phyloP scores from a whole-genome alignment of 805 yeast species.

The Cyberlindnera americana region DNA sequence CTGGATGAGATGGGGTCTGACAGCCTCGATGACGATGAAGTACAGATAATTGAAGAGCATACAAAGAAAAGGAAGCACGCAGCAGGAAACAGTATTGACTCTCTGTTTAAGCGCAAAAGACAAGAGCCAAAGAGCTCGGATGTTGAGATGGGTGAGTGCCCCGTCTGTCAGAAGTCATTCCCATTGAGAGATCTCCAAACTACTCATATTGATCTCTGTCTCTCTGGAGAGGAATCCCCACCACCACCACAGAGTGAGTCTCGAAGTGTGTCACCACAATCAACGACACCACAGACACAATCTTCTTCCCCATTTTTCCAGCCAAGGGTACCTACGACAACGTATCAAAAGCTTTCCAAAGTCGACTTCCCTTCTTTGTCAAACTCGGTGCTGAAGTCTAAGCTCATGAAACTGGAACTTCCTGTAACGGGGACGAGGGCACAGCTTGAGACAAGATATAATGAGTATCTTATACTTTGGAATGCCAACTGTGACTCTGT shows the following conservation, averaged over 20 bases:
- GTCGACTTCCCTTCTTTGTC: constrained; percentile 60
- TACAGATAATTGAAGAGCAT: constrained; percentile 28
- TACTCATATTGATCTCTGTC: constrained; percentile 57
- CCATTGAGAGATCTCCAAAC: constrained; percentile 49
- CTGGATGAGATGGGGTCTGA: constrained; percentile 18
- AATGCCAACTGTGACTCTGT: constrained; percentile 78
- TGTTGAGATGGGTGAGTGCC: constrained; percentile 49
- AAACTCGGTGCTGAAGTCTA: constrained; percentile 57
- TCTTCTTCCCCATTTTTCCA: constrained; percentile 28
- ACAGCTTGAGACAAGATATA: constrained; percentile 66
- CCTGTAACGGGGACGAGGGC: constrained; percentile 60
- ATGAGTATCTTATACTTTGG: constrained; percentile 72
- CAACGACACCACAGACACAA: constrained; percentile 4
- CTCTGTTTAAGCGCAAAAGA: constrained; percentile 19
- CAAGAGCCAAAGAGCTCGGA: not conserved
- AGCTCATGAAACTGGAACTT: constrained; percentile 50
- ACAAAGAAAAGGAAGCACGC: constrained; percentile 22
- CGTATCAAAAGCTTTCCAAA: constrained; percentile 49
- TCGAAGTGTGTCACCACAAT: not conserved
- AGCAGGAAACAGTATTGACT: constrained; percentile 14
- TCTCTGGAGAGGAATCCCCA: constrained; percentile 33
- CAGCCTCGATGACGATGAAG: constrained; percentile 21
- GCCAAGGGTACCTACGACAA: constrained; percentile 27
- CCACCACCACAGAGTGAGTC: not conserved
- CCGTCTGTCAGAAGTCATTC: constrained; percentile 55